Conservation (phyloP, 768 basidiomycete genomes). For the Amanita polypyramis region DNA sequence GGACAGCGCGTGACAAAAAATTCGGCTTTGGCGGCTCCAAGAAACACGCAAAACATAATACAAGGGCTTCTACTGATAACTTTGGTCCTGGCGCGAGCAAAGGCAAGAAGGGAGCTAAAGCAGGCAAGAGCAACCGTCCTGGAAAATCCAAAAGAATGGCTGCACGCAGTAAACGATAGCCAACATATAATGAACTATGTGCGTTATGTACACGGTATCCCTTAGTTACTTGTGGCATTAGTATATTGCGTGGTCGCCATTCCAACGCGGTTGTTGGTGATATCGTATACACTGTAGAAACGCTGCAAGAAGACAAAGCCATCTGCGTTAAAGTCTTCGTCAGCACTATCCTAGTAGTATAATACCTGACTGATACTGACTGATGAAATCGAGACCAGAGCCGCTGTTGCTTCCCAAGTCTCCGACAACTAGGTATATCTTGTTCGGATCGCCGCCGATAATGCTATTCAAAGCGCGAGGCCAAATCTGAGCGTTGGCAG, state of each 20-base stretch:
- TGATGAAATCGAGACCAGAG: constrained; percentile 50
- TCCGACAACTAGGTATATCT: constrained; percentile 44
- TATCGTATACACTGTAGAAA: constrained; percentile 47
- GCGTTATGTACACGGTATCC: background rate
- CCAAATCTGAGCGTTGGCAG: constrained; percentile 57
- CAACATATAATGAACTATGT: background rate
- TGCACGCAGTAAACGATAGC: constrained; percentile 26
- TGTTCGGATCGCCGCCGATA: constrained; percentile 37
- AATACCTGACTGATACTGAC: constrained; percentile 22
- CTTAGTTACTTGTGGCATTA: constrained; percentile 23
- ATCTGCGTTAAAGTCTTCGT: constrained; percentile 22
- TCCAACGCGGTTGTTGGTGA: constrained; percentile 27
- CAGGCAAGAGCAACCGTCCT: constrained; percentile 35
- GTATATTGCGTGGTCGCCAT: constrained; percentile 28
- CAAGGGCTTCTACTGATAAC: constrained; percentile 67
- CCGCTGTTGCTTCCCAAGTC: constrained; percentile 41
- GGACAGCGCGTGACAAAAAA: constrained; percentile 63
- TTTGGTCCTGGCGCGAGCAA: constrained; percentile 36
- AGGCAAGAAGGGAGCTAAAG: constrained; percentile 19
- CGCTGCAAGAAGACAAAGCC: constrained; percentile 51
- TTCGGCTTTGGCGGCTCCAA: constrained; percentile 72
- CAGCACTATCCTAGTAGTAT: background rate
- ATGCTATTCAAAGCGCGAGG: constrained; percentile 40
- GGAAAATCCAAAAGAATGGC: constrained; percentile 50
- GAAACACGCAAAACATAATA: constrained; percentile 72